phyloP scores from a whole-genome alignment of 768 basidiomycete species.

The Sporobolomyces roseus region DNA sequence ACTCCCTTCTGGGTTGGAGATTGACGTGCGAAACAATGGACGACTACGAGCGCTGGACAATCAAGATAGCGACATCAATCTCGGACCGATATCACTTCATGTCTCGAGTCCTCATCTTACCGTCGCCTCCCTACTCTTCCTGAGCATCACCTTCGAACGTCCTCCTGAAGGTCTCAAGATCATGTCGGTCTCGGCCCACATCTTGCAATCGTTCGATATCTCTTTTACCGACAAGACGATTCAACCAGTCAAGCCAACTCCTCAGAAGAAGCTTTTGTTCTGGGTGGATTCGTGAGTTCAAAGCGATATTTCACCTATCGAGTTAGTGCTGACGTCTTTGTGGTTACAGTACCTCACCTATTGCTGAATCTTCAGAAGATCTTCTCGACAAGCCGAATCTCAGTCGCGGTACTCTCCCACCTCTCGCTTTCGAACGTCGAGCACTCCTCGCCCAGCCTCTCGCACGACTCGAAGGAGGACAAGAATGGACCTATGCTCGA shows the following conservation, averaged over 20 bases:
- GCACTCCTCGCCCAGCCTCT: slow-evolving; percentile 29
- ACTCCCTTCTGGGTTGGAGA: slow-evolving; percentile 29
- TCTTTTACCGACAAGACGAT: background rate
- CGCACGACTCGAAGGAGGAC: slow-evolving; percentile 9
- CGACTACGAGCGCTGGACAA: background rate
- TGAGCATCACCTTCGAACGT: slow-evolving; percentile 16
- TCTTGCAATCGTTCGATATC: slow-evolving; percentile 26
- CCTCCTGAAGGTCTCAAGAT: slow-evolving; percentile 34
- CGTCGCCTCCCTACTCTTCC: slow-evolving; percentile 28
- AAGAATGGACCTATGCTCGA: slow-evolving; percentile 34
- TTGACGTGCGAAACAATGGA: slow-evolving; percentile 25
- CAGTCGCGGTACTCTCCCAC: slow-evolving; percentile 14
- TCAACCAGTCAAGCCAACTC: background rate
- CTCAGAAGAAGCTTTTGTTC: slow-evolving; percentile 29
- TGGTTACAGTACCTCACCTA: slow-evolving; percentile 1
- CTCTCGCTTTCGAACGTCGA: slow-evolving; percentile 29
- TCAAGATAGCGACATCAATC: background rate
- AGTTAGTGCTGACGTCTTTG: background rate
- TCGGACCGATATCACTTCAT: slow-evolving; percentile 28
- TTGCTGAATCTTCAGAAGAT: slow-evolving; percentile 28
- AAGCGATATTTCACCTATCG: background rate
- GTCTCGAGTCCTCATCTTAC: slow-evolving; percentile 34
- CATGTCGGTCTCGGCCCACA: slow-evolving; percentile 28
- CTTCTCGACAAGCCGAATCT: slow-evolving; percentile 27
- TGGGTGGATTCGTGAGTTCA: slow-evolving; percentile 31